Conservation (phyloP, 208 protist species). For the Crithidia acanthocephali region DNA sequence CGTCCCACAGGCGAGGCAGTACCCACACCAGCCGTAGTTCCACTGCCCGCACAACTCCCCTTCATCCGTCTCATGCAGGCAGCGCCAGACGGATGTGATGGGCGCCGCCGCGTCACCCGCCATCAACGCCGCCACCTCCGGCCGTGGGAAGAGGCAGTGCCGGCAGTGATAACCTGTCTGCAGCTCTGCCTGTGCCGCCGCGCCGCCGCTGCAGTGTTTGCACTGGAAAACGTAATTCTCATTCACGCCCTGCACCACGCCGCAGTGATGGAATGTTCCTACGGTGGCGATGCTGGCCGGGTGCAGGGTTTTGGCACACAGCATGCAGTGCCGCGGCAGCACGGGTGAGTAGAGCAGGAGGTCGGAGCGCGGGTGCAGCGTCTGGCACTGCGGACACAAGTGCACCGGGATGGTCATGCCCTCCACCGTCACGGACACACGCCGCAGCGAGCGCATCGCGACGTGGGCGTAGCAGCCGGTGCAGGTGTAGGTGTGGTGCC, state of each 20-base stretch:
- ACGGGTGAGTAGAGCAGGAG: slow-evolving; percentile 53
- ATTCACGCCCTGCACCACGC: slow-evolving; percentile 51
- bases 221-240: slow-evolving; percentile 74
- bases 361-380: slow-evolving; percentile 68
- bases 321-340: slow-evolving; percentile 68
- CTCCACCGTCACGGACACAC: slow-evolving; percentile 14
- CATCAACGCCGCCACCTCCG: slow-evolving; percentile 38
- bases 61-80: slow-evolving; percentile 52
- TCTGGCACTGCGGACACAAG: slow-evolving; percentile 56
- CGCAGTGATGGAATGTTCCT: slow-evolving; percentile 52
- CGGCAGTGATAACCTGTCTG: slow-evolving; percentile 67
- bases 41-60: slow-evolving; percentile 53
- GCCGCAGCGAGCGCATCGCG: slow-evolving; percentile 9
- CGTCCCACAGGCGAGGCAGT: slow-evolving; percentile 50
- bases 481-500: slow-evolving; percentile 54
- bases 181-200: slow-evolving; percentile 12
- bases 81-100: slow-evolving; percentile 67
- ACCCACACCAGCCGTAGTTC: slow-evolving; percentile 79
- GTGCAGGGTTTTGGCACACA: slow-evolving; percentile 48
- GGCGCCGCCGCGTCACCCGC: neutral
- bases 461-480: slow-evolving; percentile 34
- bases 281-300: neutral
- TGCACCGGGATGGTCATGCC: slow-evolving; percentile 34
- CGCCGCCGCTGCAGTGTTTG: slow-evolving; percentile 33
- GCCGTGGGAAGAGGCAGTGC: slow-evolving; percentile 51